Percentiles rank a stretch among this genome's conserved stretches.
phyloP scores from a whole-genome alignment of 1,284 basidiomycete genomes.

The Microbotryum lychnidis-dioicae region DNA sequence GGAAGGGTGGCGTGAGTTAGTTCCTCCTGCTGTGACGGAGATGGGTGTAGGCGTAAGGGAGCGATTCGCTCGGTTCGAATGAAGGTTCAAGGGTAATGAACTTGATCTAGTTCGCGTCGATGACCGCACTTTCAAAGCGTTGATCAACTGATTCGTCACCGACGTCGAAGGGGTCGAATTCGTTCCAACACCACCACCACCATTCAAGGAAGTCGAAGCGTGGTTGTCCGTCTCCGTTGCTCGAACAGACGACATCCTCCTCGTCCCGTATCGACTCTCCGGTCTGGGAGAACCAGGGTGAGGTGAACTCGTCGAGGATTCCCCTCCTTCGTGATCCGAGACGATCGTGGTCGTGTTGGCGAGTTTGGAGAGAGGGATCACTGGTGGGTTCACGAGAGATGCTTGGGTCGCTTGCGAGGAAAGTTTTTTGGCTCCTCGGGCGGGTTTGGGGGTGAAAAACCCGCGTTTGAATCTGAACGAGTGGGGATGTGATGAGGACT shows the following conservation, averaged over 20 bases:
- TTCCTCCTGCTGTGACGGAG: background rate
- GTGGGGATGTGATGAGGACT: background rate
- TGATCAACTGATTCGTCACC: too few species aligned
- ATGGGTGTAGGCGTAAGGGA: slow-evolving; percentile 4
- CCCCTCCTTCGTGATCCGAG: slow-evolving; percentile 8
- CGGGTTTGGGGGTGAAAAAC: slow-evolving; percentile 13
- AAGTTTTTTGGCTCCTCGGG: background rate
- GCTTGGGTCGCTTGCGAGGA: background rate
- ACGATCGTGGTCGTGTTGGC: background rate
- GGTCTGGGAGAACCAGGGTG: background rate
- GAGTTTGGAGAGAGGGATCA: slow-evolving; percentile 7
- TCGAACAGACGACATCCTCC: too few species aligned
- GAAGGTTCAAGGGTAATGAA: background rate
- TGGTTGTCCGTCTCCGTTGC: too few species aligned
- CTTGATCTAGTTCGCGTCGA: background rate
- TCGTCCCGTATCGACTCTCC: background rate
- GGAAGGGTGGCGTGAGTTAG: background rate
- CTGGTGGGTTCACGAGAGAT: background rate
- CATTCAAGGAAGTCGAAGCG: too few species aligned
- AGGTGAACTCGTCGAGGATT: background rate
- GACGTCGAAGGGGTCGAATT: too few species aligned
- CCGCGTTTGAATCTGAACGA: slow-evolving; percentile 16
- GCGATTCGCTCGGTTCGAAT: background rate
- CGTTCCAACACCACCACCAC: too few species aligned
- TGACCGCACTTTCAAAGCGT: too few species aligned